A percentile compares a stretch with the other conserved stretches of the same genome.
Conservation (phyloP, 768 basidiomycete species). For the Lentinula lateritia region DNA sequence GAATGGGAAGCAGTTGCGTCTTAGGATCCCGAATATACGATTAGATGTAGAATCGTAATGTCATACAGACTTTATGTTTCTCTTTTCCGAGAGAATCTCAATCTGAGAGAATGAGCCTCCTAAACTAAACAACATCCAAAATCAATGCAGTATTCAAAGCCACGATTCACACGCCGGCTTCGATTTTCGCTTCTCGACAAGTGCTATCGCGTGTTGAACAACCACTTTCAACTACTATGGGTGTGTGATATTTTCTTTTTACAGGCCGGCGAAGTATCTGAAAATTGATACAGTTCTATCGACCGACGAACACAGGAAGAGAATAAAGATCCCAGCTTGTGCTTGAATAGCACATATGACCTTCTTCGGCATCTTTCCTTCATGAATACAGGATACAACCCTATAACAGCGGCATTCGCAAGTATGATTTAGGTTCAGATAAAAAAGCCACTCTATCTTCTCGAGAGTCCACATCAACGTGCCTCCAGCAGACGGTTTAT, state of each 20-base stretch:
- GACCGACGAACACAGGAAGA: not conserved
- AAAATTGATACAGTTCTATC: not conserved
- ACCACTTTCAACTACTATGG: too few relatives aligned
- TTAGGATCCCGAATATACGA: not conserved
- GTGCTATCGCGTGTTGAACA: too few relatives aligned
- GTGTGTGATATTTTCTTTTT: not conserved
- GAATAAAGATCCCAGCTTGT: not conserved
- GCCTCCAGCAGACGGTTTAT: not conserved
- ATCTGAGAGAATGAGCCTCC: too few relatives aligned
- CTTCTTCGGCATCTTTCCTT: not conserved
- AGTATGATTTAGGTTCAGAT: not conserved
- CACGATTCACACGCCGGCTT: too few relatives aligned
- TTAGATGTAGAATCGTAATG: not conserved
- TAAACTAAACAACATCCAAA: too few relatives aligned
- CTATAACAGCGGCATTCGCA: not conserved
- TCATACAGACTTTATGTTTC: too few relatives aligned
- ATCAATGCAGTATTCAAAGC: too few relatives aligned
- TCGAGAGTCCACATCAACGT: not conserved
- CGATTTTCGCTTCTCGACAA: too few relatives aligned
- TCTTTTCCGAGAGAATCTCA: too few relatives aligned
- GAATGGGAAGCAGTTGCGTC: not conserved
- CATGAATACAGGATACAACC: not conserved
- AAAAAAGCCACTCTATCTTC: not conserved
- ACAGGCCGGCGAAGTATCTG: not conserved
- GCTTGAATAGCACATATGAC: not conserved